These are phyloP conservation scores for Malus asiatica DNA, from an alignment of 306 rosid genomes.

Conservation along the genomic window DNA sequence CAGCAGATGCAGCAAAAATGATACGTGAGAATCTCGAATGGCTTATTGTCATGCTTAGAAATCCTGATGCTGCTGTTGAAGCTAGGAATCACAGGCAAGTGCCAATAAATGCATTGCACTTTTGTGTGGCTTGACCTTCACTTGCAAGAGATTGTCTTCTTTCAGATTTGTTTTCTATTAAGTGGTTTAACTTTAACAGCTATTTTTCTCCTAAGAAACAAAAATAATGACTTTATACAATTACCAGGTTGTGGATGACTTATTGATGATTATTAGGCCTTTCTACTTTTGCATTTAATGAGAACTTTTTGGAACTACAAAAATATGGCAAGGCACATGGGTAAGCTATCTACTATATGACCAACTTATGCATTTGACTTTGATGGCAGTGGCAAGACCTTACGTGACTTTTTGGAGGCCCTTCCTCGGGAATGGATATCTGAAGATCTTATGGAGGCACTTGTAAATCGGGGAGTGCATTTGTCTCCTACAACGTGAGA, in stretches of 20 bases:
- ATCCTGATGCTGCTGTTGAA: constrained; percentile 79
- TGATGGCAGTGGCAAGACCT: constrained; percentile 76
- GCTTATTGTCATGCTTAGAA: constrained; percentile 83
- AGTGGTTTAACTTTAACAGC: neutral
- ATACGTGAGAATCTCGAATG: constrained; percentile 94
- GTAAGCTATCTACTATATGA: constrained; percentile 1
- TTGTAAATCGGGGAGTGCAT: constrained; percentile 59
- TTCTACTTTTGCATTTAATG: constrained; percentile 1
- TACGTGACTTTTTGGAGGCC: constrained; percentile 82
- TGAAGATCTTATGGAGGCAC: constrained; percentile 94
- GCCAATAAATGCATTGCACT: constrained; percentile 1
- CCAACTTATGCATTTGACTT: constrained; percentile 18
- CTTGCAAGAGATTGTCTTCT: constrained; percentile 4
- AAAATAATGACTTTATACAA: neutral
- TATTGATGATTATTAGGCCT: neutral
- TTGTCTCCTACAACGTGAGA: constrained; percentile 73
- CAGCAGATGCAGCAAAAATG: constrained; percentile 93
- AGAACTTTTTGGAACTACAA: neutral
- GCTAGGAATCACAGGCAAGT: constrained; percentile 90
- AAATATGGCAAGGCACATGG: constrained; percentile 4
- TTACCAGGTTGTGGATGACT: neutral
- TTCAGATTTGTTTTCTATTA: neutral
- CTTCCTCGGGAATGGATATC: constrained; percentile 95
- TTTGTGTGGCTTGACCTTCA: constrained; percentile 4
- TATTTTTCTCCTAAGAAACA: neutral